These are phyloP conservation scores for Hypoxylon sp. DNA, from an alignment of 2,329 filamentous ascomycete genomes.

Conservation along the genomic window DNA sequence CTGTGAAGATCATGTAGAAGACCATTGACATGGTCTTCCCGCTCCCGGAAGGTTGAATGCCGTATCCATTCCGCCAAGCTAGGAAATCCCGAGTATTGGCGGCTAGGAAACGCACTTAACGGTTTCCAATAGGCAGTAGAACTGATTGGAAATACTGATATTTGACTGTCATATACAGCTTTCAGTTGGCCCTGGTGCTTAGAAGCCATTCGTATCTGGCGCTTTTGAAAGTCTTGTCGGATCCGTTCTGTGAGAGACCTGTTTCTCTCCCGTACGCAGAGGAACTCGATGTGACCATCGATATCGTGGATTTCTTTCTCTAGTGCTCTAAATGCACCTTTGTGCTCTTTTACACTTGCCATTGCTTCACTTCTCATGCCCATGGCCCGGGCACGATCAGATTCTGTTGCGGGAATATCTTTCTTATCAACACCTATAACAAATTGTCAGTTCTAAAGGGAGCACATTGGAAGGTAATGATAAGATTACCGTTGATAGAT, in stretches of 20 bases:
- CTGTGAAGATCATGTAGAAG: conserved; percentile 1
- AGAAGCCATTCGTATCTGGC: background rate
- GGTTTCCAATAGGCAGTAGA: conserved; percentile 36
- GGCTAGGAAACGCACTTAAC: conserved; percentile 1
- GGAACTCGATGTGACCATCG: conserved; percentile 4
- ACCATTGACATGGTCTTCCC: conserved; percentile 9
- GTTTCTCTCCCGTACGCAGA: conserved; percentile 15
- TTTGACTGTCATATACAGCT: conserved; percentile 31
- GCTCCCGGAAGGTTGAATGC: background rate
- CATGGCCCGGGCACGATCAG: too few relatives aligned
- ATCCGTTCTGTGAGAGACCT: conserved; percentile 6
- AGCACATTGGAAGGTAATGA: too few relatives aligned
- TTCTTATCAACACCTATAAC: too few relatives aligned
- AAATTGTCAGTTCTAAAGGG: too few relatives aligned
- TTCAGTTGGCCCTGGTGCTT: background rate
- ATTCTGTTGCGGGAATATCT: too few relatives aligned
- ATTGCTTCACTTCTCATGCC: too few relatives aligned
- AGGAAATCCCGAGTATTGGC: conserved; percentile 7
- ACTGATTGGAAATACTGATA: conserved; percentile 35
- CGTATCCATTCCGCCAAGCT: conserved; percentile 7
- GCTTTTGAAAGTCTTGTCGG: conserved; percentile 8
- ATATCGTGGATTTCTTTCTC: background rate
- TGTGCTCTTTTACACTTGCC: background rate
- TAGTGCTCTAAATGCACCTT: background rate
- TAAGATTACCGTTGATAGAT: too few relatives aligned